Evolutionary conservation across 177 flowering plant genomes (phyloP), one percentile per base, ranked within the genome.

Genomic region (Vitis hybrid): DNA sequence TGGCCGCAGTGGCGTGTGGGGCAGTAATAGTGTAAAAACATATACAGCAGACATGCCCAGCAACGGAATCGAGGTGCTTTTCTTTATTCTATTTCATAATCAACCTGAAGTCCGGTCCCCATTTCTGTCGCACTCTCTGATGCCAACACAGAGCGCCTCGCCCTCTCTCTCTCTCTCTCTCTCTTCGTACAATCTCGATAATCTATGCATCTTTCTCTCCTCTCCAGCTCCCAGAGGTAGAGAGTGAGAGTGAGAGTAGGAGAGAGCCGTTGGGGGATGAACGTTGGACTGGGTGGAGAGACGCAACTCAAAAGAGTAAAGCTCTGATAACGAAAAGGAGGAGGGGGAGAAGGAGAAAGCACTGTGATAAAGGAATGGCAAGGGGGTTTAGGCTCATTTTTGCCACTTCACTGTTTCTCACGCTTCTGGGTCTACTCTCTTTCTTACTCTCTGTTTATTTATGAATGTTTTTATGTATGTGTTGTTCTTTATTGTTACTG

Each of bases 341-440:
- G 69, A 8, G 55, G 20, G n/a, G 19, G 29, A 15, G 65, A 45
- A 62, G 19, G 54, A 60, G 69, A 54, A 66, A 61, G 19, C 59
- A 18, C 62, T 59, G 59, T 13, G 57, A 48, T 71, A n/a, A 11
- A 52, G 61, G 63, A 70, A 83, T 81, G 88, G 84, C 67, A 62
- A 67, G 75, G 67, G 60, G 68, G 16, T 74, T 73, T 31, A 65
- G 66, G 53, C 67, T 78, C 48, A 13, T 70, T 48, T 76, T 75
- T 67, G 80, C 78, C 8, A 52, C 73, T 72, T 70, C 74, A 15
- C 79, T 81, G 62, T 63, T 83, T 53, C 71, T 84, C 16, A 12
- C 64, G 16, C 82, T 80, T 50, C 63, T 84, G n/a, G 87, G 87
- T 84, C 62, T 59, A 73, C 57, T 3, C 22, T 65, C 16, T 16